These are phyloP conservation scores for Vicia sativa DNA, from an alignment of 306 rosid species.

Conservation along the genomic window DNA sequence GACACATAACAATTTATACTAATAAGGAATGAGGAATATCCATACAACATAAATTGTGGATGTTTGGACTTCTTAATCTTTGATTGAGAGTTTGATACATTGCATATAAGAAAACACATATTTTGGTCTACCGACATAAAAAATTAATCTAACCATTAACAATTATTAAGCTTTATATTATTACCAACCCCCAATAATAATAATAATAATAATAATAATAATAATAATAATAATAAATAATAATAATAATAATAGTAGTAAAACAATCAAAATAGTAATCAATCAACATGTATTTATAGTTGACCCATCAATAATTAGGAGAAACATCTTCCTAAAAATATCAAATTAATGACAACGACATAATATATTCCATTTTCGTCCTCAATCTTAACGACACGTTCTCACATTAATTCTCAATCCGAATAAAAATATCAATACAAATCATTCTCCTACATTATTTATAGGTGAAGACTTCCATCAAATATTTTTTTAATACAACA, in stretches of 20 bases:
- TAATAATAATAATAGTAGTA: neutral
- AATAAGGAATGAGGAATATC: too few species aligned
- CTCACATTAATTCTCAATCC: conserved; percentile 7
- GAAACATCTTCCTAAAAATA: neutral
- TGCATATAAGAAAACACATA: too few species aligned
- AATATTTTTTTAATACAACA: neutral
- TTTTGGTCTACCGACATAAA: too few species aligned
- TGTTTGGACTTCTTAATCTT: too few species aligned
- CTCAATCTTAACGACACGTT: conserved; percentile 11
- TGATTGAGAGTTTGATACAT: too few species aligned
- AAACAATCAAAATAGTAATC: neutral
- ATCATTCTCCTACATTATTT: conserved; percentile 8
- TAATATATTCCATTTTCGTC: conserved; percentile 13
- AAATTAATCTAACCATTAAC: too few species aligned
- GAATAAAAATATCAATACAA: neutral
- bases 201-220: neutral
- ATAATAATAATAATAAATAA: neutral
- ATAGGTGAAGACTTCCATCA: neutral
- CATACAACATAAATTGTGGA: too few species aligned
- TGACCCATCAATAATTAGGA: neutral
- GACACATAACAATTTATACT: too few species aligned
- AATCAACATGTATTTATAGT: neutral
- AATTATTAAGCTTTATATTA: too few species aligned
- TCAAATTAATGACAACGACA: neutral
- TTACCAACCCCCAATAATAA: neutral